Evolutionary conservation across 2,329 filamentous ascomycete species (phyloP).

Genomic region (Pseudocercospora macadamiae): DNA sequence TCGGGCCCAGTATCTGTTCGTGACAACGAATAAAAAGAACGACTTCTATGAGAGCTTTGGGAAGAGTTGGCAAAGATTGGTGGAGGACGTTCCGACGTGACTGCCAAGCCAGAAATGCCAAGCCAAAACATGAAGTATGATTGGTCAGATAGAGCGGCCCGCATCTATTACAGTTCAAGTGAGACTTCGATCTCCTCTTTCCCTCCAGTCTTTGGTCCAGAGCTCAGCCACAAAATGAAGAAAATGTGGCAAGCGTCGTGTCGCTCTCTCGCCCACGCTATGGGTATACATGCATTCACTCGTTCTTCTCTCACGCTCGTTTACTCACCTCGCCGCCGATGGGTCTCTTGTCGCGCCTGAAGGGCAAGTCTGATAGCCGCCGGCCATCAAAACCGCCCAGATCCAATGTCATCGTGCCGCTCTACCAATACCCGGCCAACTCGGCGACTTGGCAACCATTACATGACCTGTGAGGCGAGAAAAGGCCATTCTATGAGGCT

Average conservation of each 20-base stretch:
- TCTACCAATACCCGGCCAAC: constrained; percentile 29
- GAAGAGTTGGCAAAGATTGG: constrained; percentile 22
- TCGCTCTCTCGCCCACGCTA: background rate
- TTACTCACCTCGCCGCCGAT: constrained; percentile 4
- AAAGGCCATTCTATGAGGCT: background rate
- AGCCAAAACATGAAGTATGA: too few relatives aligned
- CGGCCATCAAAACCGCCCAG: constrained; percentile 14
- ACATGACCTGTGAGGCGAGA: constrained; percentile 17
- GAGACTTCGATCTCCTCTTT: background rate
- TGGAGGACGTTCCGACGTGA: constrained; percentile 15
- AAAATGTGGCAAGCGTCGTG: background rate
- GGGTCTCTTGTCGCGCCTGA: constrained; percentile 9
- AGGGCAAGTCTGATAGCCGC: constrained; percentile 6
- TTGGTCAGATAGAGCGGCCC: too few relatives aligned
- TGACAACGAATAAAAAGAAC: constrained; percentile 14
- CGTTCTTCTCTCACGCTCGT: background rate
- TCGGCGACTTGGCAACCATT: constrained; percentile 27
- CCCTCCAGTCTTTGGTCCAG: background rate
- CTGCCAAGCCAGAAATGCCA: too few relatives aligned
- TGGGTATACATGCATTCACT: background rate
- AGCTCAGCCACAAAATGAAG: background rate
- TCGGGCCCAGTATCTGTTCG: constrained; percentile 23
- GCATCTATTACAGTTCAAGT: too few relatives aligned
- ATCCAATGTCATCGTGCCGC: constrained; percentile 25
- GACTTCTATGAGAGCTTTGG: constrained; percentile 23